A percentile compares a stretch with the other conserved stretches of the same genome.
Conservation (phyloP, 352 stramenopile species). For the Phytopythium mirpurense region DNA sequence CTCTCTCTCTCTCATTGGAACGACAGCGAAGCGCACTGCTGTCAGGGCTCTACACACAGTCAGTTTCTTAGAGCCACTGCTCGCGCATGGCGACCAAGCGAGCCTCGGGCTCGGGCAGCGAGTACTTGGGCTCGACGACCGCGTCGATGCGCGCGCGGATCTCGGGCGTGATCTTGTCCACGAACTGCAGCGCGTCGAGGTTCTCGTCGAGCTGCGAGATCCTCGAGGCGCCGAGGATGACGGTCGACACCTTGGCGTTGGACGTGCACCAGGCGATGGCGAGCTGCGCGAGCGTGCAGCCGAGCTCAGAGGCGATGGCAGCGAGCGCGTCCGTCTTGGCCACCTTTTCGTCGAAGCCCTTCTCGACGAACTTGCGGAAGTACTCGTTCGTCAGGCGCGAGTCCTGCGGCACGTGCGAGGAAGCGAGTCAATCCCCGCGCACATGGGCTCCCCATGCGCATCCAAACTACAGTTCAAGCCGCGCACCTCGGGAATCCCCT, state of each 20-base stretch:
- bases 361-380: constrained; percentile 27
- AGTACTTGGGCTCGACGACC: constrained; percentile 42
- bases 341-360: constrained; percentile 34
- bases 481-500: constrained; percentile 31
- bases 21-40: not conserved
- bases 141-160: constrained; percentile 57
- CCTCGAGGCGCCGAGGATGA: constrained; percentile 46
- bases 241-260: constrained; percentile 48
- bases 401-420: too few relatives aligned
- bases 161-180: constrained; percentile 55
- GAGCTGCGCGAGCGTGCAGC: constrained; percentile 46
- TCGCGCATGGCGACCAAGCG: constrained; percentile 18
- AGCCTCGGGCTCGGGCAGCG: constrained; percentile 13
- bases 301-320: constrained; percentile 37
- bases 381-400: constrained; percentile 36
- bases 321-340: constrained; percentile 40
- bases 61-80: constrained; percentile 20
- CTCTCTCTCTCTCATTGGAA: not conserved
- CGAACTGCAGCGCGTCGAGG: constrained; percentile 39
- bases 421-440: too few relatives aligned
- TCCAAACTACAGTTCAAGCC: too few relatives aligned
- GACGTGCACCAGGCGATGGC: constrained; percentile 43
- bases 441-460: too few relatives aligned
- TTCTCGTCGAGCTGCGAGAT: constrained; percentile 61
- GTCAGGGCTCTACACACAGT: too few relatives aligned